Conservation (phyloP, 352 stramenopile genomes). For the Globisporangium abappressorium region DNA sequence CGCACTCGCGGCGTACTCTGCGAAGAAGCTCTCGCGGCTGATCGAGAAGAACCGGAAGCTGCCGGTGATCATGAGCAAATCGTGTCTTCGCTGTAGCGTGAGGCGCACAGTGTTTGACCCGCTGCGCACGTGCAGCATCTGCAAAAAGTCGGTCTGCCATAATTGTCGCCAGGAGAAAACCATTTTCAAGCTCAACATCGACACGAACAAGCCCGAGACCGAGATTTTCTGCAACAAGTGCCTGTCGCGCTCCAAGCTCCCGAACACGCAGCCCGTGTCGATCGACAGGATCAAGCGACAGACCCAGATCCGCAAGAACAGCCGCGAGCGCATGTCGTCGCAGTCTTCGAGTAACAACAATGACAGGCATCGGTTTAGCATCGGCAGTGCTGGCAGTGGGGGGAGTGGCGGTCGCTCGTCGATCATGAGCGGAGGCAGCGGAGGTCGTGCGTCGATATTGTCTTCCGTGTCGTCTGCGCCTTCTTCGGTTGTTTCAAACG, state of each 20-base stretch:
- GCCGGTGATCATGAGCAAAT: conserved; percentile 36
- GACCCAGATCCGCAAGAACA: conserved; percentile 12
- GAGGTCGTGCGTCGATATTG: not conserved
- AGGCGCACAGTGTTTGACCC: conserved; percentile 30
- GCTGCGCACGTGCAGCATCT: conserved; percentile 38
- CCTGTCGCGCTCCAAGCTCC: conserved; percentile 25
- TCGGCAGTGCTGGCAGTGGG: not conserved
- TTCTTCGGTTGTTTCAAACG: not conserved
- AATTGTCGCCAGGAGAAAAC: conserved; percentile 30
- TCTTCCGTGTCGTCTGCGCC: not conserved
- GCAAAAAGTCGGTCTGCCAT: conserved; percentile 46
- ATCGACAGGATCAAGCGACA: conserved; percentile 7
- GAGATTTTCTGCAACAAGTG: conserved; percentile 48
- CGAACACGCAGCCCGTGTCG: conserved; percentile 22
- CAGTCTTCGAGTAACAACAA: not conserved
- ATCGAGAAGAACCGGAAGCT: conserved; percentile 31
- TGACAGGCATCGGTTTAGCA: not conserved
- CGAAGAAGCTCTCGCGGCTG: conserved; percentile 37
- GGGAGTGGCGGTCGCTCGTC: not conserved
- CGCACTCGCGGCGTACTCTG: conserved; percentile 29
- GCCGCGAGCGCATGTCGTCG: conserved; percentile 3
- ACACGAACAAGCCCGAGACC: conserved; percentile 27
- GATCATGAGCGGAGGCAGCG: not conserved
- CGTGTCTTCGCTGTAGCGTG: conserved; percentile 39
- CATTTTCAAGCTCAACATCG: conserved; percentile 33